Evolutionary conservation across 768 basidiomycete species (phyloP), one percentile per base, ranked within the genome.

Genomic region (Hypsizygus marmoreus): DNA sequence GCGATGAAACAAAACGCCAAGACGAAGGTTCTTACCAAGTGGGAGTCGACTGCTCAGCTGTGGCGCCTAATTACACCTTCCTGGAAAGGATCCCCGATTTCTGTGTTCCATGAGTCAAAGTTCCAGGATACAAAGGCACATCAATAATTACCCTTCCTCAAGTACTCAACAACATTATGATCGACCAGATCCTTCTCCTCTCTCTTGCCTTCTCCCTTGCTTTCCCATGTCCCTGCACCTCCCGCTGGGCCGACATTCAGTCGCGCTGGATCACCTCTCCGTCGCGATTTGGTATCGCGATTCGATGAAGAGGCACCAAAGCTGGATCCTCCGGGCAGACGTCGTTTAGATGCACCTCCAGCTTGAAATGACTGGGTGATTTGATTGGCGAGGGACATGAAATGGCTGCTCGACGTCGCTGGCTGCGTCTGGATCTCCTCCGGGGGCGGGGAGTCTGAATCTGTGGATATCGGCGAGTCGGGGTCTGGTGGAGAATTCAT

Each of bases 151-250:
- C 80, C 80, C 71, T 79, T 80, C 56, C 80, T 74, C 38, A 82
- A 61, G 50, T 67, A 71, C 11, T 82, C 80, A 23, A 80, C 77
- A 16, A 79, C 45, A 40, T 65, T 53, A 28, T 61, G 52, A 60
- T 82, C 80, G 40, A 81, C 64, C 40, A 82, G 64, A 14, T 82
- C 80, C 32, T 80, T 79, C 51, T 79, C 81, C 41, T 82, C 79
- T 45, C 76, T 64, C 58, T 73, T 77, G n/a, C 62, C 64, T 14
- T 64, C 62, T 25, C 76, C 73, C 30, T 64, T 39, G 58, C 63
- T 32, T 12, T 22, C 61, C 58, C 48, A 63, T n/a, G n/a, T n/a
- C n/a, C n/a, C n/a, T 54, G 34, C 54, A 49, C 8, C 62, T 28
- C 23, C 59, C 44, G 31, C 29, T 30, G 44, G 29, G 45, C 47